Conservation (phyloP, 2,329 filamentous ascomycete species). For the Penicillium sp. region DNA sequence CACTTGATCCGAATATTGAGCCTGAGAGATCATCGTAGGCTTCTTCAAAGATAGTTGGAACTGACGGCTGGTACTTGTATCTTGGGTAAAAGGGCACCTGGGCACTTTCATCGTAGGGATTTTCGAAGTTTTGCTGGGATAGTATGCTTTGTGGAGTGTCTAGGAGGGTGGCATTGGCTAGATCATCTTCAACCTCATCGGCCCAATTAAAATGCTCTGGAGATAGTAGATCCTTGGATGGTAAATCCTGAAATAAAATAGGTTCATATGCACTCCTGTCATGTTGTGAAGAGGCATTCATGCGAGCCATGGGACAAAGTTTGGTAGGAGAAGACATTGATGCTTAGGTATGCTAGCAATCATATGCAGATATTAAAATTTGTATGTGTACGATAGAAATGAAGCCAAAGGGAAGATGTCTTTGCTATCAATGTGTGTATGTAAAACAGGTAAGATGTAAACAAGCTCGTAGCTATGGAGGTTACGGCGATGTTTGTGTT, state of each 20-base stretch:
- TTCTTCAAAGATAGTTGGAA: not conserved
- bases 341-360: too few relatives aligned
- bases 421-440: not conserved
- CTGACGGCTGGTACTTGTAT: not conserved
- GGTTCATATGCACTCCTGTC: not conserved
- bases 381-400: too few relatives aligned
- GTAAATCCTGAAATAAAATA: not conserved
- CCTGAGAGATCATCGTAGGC: not conserved
- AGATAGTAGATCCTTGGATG: not conserved
- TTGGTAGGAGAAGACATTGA: not conserved
- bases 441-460: not conserved
- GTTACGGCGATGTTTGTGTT: not conserved
- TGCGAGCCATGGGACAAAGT: not conserved
- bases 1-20: not conserved
- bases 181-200: constrained; percentile 4
- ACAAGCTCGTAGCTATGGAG: not conserved
- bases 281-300: not conserved
- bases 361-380: too few relatives aligned
- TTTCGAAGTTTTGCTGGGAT: not conserved
- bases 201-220: constrained; percentile 11
- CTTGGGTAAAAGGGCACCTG: not conserved
- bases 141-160: not conserved
- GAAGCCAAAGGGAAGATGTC: not conserved
- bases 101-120: not conserved
- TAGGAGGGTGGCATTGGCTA: too few relatives aligned